Conservation (phyloP, 106 monocot genomes). For the Agapanthus africanus region DNA sequence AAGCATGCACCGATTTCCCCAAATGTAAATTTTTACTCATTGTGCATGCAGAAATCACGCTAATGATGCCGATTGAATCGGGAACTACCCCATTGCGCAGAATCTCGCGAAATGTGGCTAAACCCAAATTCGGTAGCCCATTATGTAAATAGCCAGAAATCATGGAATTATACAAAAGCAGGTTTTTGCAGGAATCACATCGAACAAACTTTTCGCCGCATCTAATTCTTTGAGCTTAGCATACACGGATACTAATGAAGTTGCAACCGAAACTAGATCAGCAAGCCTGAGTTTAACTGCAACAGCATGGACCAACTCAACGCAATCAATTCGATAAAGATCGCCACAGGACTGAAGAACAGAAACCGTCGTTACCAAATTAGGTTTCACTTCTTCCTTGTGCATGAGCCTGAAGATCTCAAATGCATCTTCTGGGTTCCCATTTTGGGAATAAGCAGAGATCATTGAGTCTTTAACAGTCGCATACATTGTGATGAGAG, state of each 20-base stretch:
- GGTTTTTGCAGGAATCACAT: slow-evolving; percentile 23
- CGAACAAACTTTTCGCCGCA: slow-evolving; percentile 32
- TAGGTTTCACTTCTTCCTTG: slow-evolving; percentile 19
- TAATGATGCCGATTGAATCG: slow-evolving; percentile 42
- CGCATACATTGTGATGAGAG: slow-evolving; percentile 59
- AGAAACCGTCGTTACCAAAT: slow-evolving; percentile 38
- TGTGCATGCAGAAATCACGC: slow-evolving; percentile 32
- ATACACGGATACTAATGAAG: slow-evolving; percentile 57
- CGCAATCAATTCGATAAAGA: slow-evolving; percentile 25
- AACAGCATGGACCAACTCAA: slow-evolving; percentile 39
- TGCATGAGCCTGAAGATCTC: slow-evolving; percentile 35
- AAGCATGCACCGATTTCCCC: slow-evolving; percentile 53
- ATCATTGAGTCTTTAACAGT: slow-evolving; percentile 37
- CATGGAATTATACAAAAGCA: slow-evolving; percentile 53
- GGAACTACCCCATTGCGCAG: slow-evolving; percentile 26
- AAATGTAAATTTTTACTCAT: slow-evolving; percentile 12
- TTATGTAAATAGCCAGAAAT: slow-evolving; percentile 48
- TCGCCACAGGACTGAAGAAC: slow-evolving; percentile 34
- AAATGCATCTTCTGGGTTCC: slow-evolving; percentile 20
- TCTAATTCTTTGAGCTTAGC: slow-evolving; percentile 38
- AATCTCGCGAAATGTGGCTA: slow-evolving; percentile 36
- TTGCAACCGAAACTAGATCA: slow-evolving; percentile 21
- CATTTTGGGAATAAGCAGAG: slow-evolving; percentile 37
- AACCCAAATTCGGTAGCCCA: slow-evolving; percentile 12
- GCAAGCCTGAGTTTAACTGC: slow-evolving; percentile 37